Conservation (phyloP, 2,329 filamentous ascomycete species). For the Aspergillus sp. region DNA sequence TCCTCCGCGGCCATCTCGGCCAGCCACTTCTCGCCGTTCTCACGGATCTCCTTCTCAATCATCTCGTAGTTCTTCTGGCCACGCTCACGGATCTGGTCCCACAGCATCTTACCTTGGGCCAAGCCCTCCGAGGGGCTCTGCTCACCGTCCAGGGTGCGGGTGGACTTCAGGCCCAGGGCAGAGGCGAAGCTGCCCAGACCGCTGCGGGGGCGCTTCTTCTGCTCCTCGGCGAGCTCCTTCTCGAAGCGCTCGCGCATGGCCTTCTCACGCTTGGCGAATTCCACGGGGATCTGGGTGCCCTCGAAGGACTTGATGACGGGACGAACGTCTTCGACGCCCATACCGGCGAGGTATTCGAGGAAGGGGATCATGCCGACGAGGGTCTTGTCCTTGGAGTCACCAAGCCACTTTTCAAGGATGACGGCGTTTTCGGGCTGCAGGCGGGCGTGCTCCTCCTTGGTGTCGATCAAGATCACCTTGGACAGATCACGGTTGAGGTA, state of each 20-base stretch:
- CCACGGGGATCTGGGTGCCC: constrained; percentile 81
- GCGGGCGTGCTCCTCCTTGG: constrained; percentile 75
- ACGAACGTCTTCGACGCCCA: constrained; percentile 86
- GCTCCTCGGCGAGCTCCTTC: constrained; percentile 70
- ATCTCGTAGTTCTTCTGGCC: constrained; percentile 87
- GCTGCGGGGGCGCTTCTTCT: constrained; percentile 60
- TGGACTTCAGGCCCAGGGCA: constrained; percentile 75
- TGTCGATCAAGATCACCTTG: constrained; percentile 94
- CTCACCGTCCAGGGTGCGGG: constrained; percentile 65
- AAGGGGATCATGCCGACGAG: constrained; percentile 91
- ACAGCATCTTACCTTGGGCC: constrained; percentile 93
- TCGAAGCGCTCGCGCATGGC: constrained; percentile 83
- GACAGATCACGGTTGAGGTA: constrained; percentile 95
- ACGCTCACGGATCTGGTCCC: constrained; percentile 88
- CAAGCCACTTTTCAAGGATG: constrained; percentile 85
- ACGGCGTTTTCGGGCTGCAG: constrained; percentile 97
- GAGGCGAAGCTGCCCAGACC: constrained; percentile 70
- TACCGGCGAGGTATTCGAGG: constrained; percentile 94
- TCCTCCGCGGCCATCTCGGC: constrained; percentile 87
- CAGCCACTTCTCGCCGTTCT: constrained; percentile 93
- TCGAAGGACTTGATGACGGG: constrained; percentile 85
- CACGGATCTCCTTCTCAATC: constrained; percentile 85
- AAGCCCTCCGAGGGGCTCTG: constrained; percentile 73
- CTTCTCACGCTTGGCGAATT: constrained; percentile 87
- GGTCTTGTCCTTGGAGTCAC: constrained; percentile 77